Percentiles rank a stretch among this genome's conserved stretches.
Evolutionary conservation across 169 alveolate genomes (phyloP).

Genomic region (Plasmodium sp.): DNA sequence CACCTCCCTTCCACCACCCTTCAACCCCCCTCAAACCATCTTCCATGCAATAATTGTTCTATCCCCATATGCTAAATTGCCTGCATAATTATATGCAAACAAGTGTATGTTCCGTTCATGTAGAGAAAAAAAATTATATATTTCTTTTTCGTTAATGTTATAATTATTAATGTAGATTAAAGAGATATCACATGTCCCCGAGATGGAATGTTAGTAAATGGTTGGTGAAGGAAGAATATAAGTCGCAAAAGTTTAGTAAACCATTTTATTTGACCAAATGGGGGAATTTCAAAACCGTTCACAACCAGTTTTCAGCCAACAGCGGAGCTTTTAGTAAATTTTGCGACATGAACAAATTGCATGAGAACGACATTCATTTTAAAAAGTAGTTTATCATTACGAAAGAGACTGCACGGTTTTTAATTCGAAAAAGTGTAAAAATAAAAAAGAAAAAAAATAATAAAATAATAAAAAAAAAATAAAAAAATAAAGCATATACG

Average conservation of each 20-base stretch:
- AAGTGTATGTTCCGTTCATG: background rate
- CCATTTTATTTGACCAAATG: slow-evolving; percentile 74
- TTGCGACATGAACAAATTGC: slow-evolving; percentile 68
- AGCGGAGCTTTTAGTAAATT: slow-evolving; percentile 64
- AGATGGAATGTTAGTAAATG: slow-evolving; percentile 76
- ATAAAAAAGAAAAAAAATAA: too few relatives aligned
- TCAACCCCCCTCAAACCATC: background rate
- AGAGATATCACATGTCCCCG: slow-evolving; percentile 77
- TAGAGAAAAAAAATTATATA: background rate
- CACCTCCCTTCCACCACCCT: background rate
- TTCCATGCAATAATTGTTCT: background rate
- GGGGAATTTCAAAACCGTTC: slow-evolving; percentile 70
- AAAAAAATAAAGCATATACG: background rate
- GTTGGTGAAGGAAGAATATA: slow-evolving; percentile 71
- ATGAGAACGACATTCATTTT: slow-evolving; percentile 25
- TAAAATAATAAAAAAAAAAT: background rate
- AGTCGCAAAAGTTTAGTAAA: slow-evolving; percentile 61
- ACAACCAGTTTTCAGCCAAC: background rate
- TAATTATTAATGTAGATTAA: slow-evolving; percentile 60
- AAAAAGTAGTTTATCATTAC: slow-evolving; percentile 19
- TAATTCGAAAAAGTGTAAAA: background rate
- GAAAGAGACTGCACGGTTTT: background rate
- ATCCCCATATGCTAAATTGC: background rate
- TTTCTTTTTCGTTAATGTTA: slow-evolving; percentile 15
- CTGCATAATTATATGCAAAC: background rate